Conservation (phyloP, 352 stramenopile species). For the Phytophthora constricta region DNA sequence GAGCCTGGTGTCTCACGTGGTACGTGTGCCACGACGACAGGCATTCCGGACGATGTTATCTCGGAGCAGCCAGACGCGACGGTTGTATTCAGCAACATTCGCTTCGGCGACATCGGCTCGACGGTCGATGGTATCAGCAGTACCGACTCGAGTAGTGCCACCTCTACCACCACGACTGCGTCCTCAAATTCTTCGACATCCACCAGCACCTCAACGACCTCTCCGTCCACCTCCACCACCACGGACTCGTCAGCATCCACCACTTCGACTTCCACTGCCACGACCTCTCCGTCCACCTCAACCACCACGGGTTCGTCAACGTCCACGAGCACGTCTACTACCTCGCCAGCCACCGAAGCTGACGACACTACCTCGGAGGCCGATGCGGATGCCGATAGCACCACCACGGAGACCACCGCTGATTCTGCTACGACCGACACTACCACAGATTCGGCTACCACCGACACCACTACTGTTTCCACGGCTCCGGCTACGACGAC, state of each 20-base stretch:
- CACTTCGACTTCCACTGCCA: too few species aligned
- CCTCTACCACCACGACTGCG: constrained; percentile 10
- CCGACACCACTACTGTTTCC: neutral
- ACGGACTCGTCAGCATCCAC: too few species aligned
- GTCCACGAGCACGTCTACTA: neutral
- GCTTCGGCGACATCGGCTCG: constrained; percentile 59
- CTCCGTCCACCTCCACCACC: too few species aligned
- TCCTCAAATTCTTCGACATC: too few species aligned
- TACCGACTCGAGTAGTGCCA: too few species aligned
- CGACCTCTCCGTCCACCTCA: too few species aligned
- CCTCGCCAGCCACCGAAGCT: neutral
- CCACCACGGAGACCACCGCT: neutral
- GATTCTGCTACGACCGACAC: neutral
- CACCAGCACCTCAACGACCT: too few species aligned
- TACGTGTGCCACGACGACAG: constrained; percentile 50
- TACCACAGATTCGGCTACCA: neutral
- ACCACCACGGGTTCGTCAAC: too few species aligned
- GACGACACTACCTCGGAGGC: neutral
- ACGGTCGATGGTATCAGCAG: constrained; percentile 35
- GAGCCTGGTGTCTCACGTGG: constrained; percentile 55
- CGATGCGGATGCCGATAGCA: too few species aligned
- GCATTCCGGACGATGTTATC: constrained; percentile 49
- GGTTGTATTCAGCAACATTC: constrained; percentile 53
- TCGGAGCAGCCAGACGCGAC: constrained; percentile 48
- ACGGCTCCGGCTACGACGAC: neutral